Conservation (phyloP, 257 asterid species). For the Penstemon barbatus region DNA sequence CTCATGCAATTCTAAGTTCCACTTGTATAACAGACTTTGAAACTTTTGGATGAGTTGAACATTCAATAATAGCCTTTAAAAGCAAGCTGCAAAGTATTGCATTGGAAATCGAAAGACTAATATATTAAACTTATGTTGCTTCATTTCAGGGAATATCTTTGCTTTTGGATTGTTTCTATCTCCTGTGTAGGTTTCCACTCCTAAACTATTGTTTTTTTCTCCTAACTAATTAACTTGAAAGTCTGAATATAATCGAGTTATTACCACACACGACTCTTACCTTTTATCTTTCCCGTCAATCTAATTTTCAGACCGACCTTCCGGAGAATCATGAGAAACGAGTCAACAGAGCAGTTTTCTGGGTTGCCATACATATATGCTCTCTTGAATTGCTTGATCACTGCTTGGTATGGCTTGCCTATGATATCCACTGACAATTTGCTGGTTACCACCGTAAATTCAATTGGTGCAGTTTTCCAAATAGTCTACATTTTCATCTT, state of each 20-base stretch:
- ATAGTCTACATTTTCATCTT: constrained; percentile 48
- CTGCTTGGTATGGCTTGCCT: constrained; percentile 75
- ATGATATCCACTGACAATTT: constrained; percentile 52
- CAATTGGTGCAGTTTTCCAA: constrained; percentile 57
- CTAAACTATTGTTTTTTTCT: background rate
- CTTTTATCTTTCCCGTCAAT: background rate
- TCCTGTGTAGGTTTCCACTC: constrained; percentile 53
- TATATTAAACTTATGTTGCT: too few species aligned
- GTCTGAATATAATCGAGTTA: background rate
- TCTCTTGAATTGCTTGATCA: constrained; percentile 62
- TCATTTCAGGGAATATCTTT: constrained; percentile 59
- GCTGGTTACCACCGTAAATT: constrained; percentile 59
- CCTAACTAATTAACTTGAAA: background rate
- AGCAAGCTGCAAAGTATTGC: too few species aligned
- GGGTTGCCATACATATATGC: constrained; percentile 63
- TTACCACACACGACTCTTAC: background rate
- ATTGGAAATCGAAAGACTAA: too few species aligned
- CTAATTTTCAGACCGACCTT: constrained; percentile 57
- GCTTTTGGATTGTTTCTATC: constrained; percentile 69
- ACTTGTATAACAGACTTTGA: too few species aligned
- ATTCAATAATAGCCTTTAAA: too few species aligned
- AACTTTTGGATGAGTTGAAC: too few species aligned
- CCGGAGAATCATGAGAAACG: constrained; percentile 53
- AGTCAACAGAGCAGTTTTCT: constrained; percentile 64
- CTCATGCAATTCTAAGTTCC: too few species aligned